Conservation (phyloP, 495 filamentous ascomycete species). For the Chaetomium tenue region DNA sequence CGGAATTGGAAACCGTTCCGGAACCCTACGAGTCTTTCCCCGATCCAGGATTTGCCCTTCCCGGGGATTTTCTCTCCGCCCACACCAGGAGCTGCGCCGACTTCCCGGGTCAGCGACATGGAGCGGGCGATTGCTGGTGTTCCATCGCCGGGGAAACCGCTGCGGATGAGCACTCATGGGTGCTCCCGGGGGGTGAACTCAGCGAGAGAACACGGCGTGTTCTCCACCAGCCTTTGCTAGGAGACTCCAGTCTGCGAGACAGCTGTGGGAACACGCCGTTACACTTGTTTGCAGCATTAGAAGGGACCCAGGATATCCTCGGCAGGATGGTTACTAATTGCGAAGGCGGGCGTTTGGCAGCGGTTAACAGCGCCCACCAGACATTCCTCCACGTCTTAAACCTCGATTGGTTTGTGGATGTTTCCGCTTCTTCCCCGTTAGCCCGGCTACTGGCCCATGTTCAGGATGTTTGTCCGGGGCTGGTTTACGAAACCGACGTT, state of each 20-base stretch:
- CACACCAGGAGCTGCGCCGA: constrained; percentile 28
- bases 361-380: constrained; percentile 45
- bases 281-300: constrained; percentile 41
- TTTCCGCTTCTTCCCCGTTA: constrained; percentile 23
- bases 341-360: constrained; percentile 19
- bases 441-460: constrained; percentile 34
- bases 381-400: constrained; percentile 51
- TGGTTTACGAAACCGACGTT: constrained; percentile 42
- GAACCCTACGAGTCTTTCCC: constrained; percentile 30
- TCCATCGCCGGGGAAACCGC: constrained; percentile 34
- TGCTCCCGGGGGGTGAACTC: constrained; percentile 28
- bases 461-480: constrained; percentile 27
- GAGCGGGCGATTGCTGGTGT: constrained; percentile 42
- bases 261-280: constrained; percentile 47
- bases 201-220: constrained; percentile 22
- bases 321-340: constrained; percentile 30
- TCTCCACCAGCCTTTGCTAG: constrained; percentile 26
- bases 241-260: constrained; percentile 31
- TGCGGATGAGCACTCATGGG: constrained; percentile 25
- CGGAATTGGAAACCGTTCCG: background rate
- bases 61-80: constrained; percentile 44
- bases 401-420: constrained; percentile 37
- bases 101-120: constrained; percentile 38
- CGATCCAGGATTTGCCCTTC: constrained; percentile 32
- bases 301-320: constrained; percentile 33